Evolutionary conservation across 2,329 filamentous ascomycete genomes (phyloP).

Genomic region (Rhinocladiella similis): DNA sequence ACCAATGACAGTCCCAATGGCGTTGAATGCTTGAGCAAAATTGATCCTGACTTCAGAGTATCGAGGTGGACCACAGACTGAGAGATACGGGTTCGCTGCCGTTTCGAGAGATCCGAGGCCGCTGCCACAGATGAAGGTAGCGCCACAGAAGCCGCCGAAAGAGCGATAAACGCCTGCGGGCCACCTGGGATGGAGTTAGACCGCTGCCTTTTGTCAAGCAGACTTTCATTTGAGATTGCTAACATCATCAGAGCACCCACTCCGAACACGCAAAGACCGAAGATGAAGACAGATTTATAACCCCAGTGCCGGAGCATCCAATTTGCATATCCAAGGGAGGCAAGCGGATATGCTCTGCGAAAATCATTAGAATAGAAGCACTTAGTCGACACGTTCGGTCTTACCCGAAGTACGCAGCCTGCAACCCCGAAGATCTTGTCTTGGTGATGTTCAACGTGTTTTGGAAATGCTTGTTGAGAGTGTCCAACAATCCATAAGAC

Average conservation of each 20-base stretch:
- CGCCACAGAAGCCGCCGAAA: slow-evolving; percentile 70
- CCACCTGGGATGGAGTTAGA: slow-evolving; percentile 48
- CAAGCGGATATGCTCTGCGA: slow-evolving; percentile 53
- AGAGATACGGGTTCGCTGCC: slow-evolving; percentile 73
- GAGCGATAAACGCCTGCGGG: slow-evolving; percentile 71
- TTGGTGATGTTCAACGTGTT: slow-evolving; percentile 54
- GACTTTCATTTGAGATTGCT: neutral
- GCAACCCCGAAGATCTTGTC: slow-evolving; percentile 60
- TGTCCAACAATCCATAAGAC: slow-evolving; percentile 49
- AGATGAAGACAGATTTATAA: slow-evolving; percentile 78
- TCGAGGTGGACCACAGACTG: slow-evolving; percentile 71
- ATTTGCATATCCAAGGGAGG: slow-evolving; percentile 53
- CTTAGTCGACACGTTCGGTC: neutral
- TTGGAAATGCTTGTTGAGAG: slow-evolving; percentile 58
- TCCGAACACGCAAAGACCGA: slow-evolving; percentile 68
- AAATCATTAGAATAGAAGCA: neutral
- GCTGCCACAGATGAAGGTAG: slow-evolving; percentile 70
- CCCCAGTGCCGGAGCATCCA: slow-evolving; percentile 70
- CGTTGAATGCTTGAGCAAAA: slow-evolving; percentile 74
- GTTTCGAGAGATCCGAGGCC: slow-evolving; percentile 74
- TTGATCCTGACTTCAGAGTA: slow-evolving; percentile 73
- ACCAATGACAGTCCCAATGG: slow-evolving; percentile 70
- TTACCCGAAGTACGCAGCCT: slow-evolving; percentile 63
- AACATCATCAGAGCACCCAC: slow-evolving; percentile 72
- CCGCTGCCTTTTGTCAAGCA: no score